A percentile compares a stretch with the other conserved stretches of the same genome.
These are phyloP conservation scores for Podaxis pistillaris DNA, from an alignment of 768 basidiomycete species.

Conservation along the genomic window DNA sequence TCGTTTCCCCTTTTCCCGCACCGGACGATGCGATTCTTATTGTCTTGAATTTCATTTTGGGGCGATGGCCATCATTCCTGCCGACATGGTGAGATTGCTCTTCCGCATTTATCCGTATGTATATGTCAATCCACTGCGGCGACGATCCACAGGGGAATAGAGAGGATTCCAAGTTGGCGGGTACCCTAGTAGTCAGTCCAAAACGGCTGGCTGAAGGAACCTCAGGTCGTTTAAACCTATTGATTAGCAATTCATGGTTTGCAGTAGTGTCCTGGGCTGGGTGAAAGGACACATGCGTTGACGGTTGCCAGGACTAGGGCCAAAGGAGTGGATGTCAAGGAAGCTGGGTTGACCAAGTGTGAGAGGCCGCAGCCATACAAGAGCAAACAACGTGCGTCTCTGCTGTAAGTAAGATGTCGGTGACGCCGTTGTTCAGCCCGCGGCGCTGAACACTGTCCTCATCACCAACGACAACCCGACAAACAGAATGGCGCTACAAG, in stretches of 20 bases:
- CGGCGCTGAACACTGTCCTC: slow-evolving; percentile 11
- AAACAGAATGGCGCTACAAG: slow-evolving; percentile 40
- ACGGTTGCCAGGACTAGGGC: too few relatives aligned
- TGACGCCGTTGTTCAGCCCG: slow-evolving; percentile 10
- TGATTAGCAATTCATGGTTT: too few relatives aligned
- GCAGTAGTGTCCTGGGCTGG: too few relatives aligned
- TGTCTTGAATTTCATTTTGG: neutral
- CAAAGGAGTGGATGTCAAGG: too few relatives aligned
- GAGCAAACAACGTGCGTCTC: slow-evolving; percentile 3
- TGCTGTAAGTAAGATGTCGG: neutral
- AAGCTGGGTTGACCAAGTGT: too few relatives aligned
- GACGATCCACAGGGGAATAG: neutral
- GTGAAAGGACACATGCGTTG: too few relatives aligned
- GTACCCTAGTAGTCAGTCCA: too few relatives aligned
- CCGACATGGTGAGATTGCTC: neutral
- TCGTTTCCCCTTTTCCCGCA: too few relatives aligned
- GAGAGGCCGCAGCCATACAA: neutral
- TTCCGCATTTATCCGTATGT: neutral
- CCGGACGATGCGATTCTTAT: neutral
- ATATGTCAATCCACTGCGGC: neutral
- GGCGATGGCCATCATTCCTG: neutral
- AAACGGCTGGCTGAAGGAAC: too few relatives aligned
- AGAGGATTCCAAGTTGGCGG: neutral
- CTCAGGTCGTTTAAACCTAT: too few relatives aligned
- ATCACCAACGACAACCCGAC: slow-evolving; percentile 20